phyloP scores from a whole-genome alignment of 1,284 basidiomycete genomes.

The Coniferiporia weirii region DNA sequence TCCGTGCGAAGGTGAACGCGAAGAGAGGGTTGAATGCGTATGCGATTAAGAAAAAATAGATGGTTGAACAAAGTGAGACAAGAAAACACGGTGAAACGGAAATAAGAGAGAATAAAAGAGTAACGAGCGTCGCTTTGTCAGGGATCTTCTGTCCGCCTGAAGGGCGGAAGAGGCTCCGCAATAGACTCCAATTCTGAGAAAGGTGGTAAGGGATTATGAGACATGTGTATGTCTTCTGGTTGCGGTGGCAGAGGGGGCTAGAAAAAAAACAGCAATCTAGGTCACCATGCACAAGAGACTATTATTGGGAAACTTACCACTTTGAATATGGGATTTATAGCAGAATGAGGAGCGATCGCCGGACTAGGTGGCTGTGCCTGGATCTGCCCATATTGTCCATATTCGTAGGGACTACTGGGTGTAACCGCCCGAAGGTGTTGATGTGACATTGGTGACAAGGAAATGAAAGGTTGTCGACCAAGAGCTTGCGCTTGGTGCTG shows the following conservation, averaged over 20 bases:
- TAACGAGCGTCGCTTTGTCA: slow-evolving; percentile 21
- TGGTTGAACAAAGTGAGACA: slow-evolving; percentile 14
- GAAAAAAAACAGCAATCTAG: slow-evolving; percentile 37
- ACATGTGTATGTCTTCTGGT: slow-evolving; percentile 30
- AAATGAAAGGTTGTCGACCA: slow-evolving; percentile 28
- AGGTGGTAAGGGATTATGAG: slow-evolving; percentile 58
- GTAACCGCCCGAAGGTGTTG: slow-evolving; percentile 39
- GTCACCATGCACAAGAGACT: slow-evolving; percentile 2
- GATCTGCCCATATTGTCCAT: slow-evolving; percentile 22
- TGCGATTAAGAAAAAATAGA: slow-evolving; percentile 10
- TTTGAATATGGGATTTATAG: slow-evolving; percentile 87
- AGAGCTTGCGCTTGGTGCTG: slow-evolving; percentile 25
- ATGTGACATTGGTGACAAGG: slow-evolving; percentile 43
- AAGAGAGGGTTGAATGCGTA: slow-evolving; percentile 14
- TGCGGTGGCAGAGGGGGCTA: slow-evolving; percentile 22
- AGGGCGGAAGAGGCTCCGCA: slow-evolving; percentile 64
- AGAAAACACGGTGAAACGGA: slow-evolving; percentile 24
- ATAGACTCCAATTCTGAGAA: slow-evolving; percentile 77
- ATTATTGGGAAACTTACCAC: slow-evolving; percentile 58
- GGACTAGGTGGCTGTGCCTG: slow-evolving; percentile 33
- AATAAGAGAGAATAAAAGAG: slow-evolving; percentile 21
- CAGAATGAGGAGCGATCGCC: slow-evolving; percentile 36
- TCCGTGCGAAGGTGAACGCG: slow-evolving; percentile 15
- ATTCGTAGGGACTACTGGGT: slow-evolving; percentile 28
- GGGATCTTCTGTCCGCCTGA: slow-evolving; percentile 30